These are phyloP conservation scores for Brassica carinata DNA, from an alignment of 345 rosid genomes.

Conservation along the genomic window DNA sequence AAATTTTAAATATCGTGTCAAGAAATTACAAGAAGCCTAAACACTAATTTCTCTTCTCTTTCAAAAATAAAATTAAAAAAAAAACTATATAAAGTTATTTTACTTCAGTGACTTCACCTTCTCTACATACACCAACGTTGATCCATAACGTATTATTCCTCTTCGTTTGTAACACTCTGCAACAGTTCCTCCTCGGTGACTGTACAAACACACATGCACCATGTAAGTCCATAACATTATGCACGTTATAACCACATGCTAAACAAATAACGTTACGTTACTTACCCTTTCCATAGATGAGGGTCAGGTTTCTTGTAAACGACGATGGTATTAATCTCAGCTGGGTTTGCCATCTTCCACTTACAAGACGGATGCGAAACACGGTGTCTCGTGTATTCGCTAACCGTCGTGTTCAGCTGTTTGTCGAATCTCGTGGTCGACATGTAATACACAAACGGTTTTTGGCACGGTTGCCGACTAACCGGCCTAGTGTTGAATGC, in stretches of 20 bases:
- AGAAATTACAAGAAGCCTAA: slow-evolving; percentile 25
- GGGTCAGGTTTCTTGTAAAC: slow-evolving; percentile 78
- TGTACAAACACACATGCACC: slow-evolving; percentile 24
- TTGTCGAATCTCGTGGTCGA: slow-evolving; percentile 52
- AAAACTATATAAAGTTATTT: slow-evolving; percentile 27
- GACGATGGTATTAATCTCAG: slow-evolving; percentile 46
- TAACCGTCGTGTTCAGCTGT: slow-evolving; percentile 58
- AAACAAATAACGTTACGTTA: not conserved
- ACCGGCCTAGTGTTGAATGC: slow-evolving; percentile 98
- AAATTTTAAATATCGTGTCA: slow-evolving; percentile 24
- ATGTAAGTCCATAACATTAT: not conserved
- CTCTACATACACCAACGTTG: slow-evolving; percentile 74
- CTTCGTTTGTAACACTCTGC: slow-evolving; percentile 53
- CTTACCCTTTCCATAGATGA: slow-evolving; percentile 74
- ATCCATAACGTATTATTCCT: slow-evolving; percentile 64
- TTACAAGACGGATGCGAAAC: slow-evolving; percentile 66
- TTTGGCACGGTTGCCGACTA: slow-evolving; percentile 86
- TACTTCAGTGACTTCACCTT: slow-evolving; percentile 72
- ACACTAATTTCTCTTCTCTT: slow-evolving; percentile 26
- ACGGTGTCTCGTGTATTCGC: slow-evolving; percentile 59
- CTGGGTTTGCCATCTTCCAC: slow-evolving; percentile 89
- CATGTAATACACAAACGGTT: slow-evolving; percentile 84
- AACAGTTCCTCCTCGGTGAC: slow-evolving; percentile 60
- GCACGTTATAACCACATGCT: not conserved
- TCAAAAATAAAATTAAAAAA: slow-evolving; percentile 28